phyloP scores from a whole-genome alignment of 2,329 filamentous ascomycete species.

The Neoscytalidium dimidiatum region DNA sequence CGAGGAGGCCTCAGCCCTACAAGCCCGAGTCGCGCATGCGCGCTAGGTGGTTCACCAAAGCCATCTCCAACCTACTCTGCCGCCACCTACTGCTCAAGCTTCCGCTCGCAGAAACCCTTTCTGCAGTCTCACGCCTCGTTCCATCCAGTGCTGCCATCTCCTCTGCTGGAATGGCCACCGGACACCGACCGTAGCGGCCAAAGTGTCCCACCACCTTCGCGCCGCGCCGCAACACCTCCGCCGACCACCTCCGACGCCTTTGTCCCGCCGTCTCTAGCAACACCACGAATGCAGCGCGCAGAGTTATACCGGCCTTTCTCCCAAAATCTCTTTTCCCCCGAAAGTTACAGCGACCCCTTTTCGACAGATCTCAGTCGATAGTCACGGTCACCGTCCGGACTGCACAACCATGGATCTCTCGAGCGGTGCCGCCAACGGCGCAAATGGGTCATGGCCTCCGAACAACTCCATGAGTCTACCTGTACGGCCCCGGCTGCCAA shows the following conservation, averaged over 20 bases:
- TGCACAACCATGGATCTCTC: slow-evolving; percentile 5
- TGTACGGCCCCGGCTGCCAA: slow-evolving; percentile 44
- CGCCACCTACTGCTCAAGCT: neutral
- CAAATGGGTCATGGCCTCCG: slow-evolving; percentile 32
- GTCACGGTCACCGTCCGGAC: slow-evolving; percentile 15
- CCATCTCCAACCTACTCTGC: slow-evolving; percentile 11
- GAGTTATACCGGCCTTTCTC: neutral
- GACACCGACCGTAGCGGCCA: neutral
- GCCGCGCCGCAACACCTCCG: slow-evolving; percentile 6
- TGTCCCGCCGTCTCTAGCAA: neutral
- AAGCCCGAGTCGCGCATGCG: slow-evolving; percentile 8
- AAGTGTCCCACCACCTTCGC: neutral
- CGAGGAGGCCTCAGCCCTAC: neutral
- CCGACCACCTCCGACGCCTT: slow-evolving; percentile 6
- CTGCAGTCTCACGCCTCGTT: neutral
- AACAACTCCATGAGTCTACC: slow-evolving; percentile 31
- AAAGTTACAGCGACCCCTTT: neutral
- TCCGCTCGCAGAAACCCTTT: neutral
- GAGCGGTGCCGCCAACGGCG: slow-evolving; percentile 19
- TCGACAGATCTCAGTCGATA: neutral
- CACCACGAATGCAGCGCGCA: neutral
- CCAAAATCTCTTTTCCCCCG: neutral
- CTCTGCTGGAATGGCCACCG: neutral
- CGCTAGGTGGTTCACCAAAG: neutral
- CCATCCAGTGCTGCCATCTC: neutral